Evolutionary conservation across 164 flowering plant species (phyloP), one percentile per base, ranked within the genome.

Genomic region (grape (Vitis vinifera)): DNA sequence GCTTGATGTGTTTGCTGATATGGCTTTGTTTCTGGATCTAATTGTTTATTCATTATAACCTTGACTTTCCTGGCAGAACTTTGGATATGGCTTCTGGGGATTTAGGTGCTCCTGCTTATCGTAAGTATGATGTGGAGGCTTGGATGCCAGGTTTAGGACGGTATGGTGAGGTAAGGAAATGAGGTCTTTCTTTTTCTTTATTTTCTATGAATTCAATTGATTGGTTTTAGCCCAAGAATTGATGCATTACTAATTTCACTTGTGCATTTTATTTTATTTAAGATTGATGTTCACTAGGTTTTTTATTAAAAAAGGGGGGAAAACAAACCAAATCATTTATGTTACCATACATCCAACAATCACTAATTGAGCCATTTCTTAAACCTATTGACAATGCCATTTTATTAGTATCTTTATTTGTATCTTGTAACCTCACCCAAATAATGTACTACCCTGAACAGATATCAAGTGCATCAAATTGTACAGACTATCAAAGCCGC

Each of bases 141-240:
- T 94, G 99, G 99, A 94, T 94, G 99, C 99, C 99, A 31, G 99
- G 99, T 52, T 80, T 94, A 62, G 97, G 83, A 66, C 91, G 95
- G 0, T 94, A 86, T 77, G 99, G 99, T 1, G 99, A 94, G 97
- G 99, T 94, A 86, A 68, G 68, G 64, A 10, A 56, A 56, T 57
- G 13, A 53, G 1, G 6, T 50, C 50, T 61, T 62, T 10, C 30
- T 30, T 52, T 65, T 37, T 62, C 8, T 14, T 8, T 14, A 4
- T 49, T 37, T 62, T 31, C 37, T 61, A 12, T 60, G 16, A 52
- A n/a, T 55, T 6, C 19, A 31, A 10, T 23, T 30, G 4, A 59
- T 59, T 59, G 12, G 31, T 59, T 19, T 19, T 37, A 37, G 44
- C 44, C 44, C 44, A 37, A 37, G 4, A 37, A 37, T 37, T 37